Evolutionary conservation across 495 filamentous ascomycete species (phyloP).

Genomic region (Podospora comata): DNA sequence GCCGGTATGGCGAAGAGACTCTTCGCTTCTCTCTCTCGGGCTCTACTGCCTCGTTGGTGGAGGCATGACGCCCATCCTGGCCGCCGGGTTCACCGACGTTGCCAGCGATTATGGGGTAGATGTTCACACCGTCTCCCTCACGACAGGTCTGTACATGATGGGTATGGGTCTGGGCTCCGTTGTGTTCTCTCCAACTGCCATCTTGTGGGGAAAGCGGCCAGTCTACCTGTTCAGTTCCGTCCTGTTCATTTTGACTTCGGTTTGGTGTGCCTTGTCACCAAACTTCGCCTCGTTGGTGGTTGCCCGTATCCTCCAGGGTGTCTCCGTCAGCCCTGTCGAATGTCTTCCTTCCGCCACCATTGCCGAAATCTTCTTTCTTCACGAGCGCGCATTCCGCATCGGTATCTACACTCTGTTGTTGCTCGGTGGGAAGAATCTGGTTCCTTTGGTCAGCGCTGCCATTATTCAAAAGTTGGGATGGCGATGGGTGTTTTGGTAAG

Average conservation of each 20-base stretch:
- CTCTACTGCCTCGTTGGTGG: slow-evolving; percentile 92
- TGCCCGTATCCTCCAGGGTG: slow-evolving; percentile 80
- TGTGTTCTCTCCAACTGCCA: slow-evolving; percentile 84
- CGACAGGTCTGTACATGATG: slow-evolving; percentile 94
- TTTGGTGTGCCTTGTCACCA: slow-evolving; percentile 85
- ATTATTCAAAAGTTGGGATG: slow-evolving; percentile 76
- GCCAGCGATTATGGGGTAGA: slow-evolving; percentile 65
- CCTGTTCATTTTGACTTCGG: slow-evolving; percentile 68
- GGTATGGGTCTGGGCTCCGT: slow-evolving; percentile 84
- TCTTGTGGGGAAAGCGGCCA: slow-evolving; percentile 84
- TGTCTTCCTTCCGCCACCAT: slow-evolving; percentile 92
- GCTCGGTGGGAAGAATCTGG: slow-evolving; percentile 87
- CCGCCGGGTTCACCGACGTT: slow-evolving; percentile 85
- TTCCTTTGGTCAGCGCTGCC: slow-evolving; percentile 82
- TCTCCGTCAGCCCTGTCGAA: slow-evolving; percentile 89
- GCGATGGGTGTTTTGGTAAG: slow-evolving; percentile 92
- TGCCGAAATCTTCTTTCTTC: slow-evolving; percentile 94
- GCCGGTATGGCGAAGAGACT: slow-evolving; percentile 77
- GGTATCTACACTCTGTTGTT: slow-evolving; percentile 93
- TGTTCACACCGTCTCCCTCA: slow-evolving; percentile 75
- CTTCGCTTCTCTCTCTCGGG: slow-evolving; percentile 77
- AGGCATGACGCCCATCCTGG: slow-evolving; percentile 87
- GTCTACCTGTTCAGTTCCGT: slow-evolving; percentile 80
- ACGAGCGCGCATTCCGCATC: slow-evolving; percentile 89
- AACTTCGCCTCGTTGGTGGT: slow-evolving; percentile 77